Base-by-base conservation (phyloP, 1,284 basidiomycete species). In the Tilletia caries region DNA sequence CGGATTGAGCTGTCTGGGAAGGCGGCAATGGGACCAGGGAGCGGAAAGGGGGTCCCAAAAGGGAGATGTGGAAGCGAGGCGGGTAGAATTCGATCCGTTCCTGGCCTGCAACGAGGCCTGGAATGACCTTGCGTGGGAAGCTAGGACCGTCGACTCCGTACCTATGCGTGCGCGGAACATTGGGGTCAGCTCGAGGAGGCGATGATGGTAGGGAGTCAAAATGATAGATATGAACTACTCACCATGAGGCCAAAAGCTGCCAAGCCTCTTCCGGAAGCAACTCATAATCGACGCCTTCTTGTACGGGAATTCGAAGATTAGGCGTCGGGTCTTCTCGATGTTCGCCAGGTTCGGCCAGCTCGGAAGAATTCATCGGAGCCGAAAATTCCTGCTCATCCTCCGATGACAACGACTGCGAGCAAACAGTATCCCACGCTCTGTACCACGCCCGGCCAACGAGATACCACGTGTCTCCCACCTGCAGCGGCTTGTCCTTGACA, bases 41-140 rank as follows among this genome's bases (percentile, higher is more conserved):
- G 5, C 82, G 78, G 25, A 81, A 62, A 20, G 58, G 58, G 20
- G 58, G 58, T 23, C 29, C 71, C 25, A 86, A 75, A 37, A 82
- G 73, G 78, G 90, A 87, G 33, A 90, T 87, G 70, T 87, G 87
- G 79, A 95, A 86, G 43, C 86, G 85, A 1, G 90, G 89, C 20
- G 93, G 93, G 68, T 88, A 87, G 65, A 95, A 87, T 83, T 97
- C 93, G 70, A 97, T 85, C n/a, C 85, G 84, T 25, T 86, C 84
- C 70, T 87, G 87, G 46, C 84, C 73, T 6, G 64, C 29, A n/a
- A 52, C 65, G 18, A 69, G 68, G 34, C 75, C 73, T 3, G 86
- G 84, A 70, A 93, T 88, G 68, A 93, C 90, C 25, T 86, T 86
- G 67, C 92, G 88, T 37, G 89, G 86, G 62, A 93, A 85, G 1